Evolutionary conservation across 1,284 basidiomycete genomes (phyloP), one percentile per base, ranked within the genome.

Genomic region (Apiotrichum domesticum): DNA sequence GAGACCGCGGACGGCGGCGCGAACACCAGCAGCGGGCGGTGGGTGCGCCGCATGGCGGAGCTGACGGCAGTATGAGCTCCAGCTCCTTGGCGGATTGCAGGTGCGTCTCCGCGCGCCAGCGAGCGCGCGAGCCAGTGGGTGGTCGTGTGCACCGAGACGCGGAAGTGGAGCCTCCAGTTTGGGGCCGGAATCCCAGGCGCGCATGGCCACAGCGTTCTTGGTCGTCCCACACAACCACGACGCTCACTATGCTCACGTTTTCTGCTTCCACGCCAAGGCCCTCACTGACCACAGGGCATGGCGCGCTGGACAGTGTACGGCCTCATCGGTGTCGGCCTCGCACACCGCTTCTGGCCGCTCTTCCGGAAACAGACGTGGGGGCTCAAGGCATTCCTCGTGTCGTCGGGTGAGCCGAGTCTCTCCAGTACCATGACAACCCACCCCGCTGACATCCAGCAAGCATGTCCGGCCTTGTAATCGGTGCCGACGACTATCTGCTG

Each of bases 321-420:
- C 2, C 63, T 84, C 14, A 82, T 86, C 34, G 74, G 84, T 35
- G 80, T 83, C 35, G 80, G 84, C 33, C 71, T 90, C 47, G 84
- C 79, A n/a, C 87, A 92, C 70, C 81, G 83, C 68, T 79, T 82
- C 39, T 90, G 85, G 84, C 88, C 88, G n/a, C 62, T 79, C 15
- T 91, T 92, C 73, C 80, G 85, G 87, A 88, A 67, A 49, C 89
- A 91, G 73, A 87, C 88, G 1, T 79, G 89, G 42, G 83, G 86
- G 2, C 84, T 90, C 78, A 93, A 93, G 74, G 84, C 81, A 1
- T 90, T 89, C 72, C 73, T 77, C 5, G 54, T 70, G 11, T 69
- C 67, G 21, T 74, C 73, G 35, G 63, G 68, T 67, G 51, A 41
- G 63, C 56, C 8, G 7, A 39, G 37, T 39, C 13, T n/a, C n/a